Evolutionary conservation across 805 yeast genomes (phyloP).

Genomic region (Nakazawaea populi): DNA sequence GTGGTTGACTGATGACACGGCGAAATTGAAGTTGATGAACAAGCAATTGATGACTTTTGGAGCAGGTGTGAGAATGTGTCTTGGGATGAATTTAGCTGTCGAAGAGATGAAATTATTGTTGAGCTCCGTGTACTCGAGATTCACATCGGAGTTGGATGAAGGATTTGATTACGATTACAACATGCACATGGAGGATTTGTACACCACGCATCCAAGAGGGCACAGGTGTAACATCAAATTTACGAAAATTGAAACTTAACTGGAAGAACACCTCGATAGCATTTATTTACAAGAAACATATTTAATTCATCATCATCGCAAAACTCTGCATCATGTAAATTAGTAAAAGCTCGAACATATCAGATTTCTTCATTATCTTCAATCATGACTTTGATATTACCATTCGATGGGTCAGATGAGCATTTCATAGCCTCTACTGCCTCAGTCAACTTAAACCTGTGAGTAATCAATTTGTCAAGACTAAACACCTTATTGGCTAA

Average conservation of each 20-base stretch:
- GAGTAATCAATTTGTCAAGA: slow-evolving; percentile 43
- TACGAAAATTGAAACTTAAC: background rate
- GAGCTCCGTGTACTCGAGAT: slow-evolving; percentile 46
- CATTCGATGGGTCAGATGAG: slow-evolving; percentile 32
- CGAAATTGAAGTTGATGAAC: slow-evolving; percentile 31
- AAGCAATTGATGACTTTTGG: slow-evolving; percentile 56
- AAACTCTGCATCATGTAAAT: too few species aligned
- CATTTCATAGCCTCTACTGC: slow-evolving; percentile 40
- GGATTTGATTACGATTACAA: slow-evolving; percentile 9
- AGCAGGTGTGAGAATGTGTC: slow-evolving; percentile 59
- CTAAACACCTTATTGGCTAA: slow-evolving; percentile 37
- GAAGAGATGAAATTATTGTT: slow-evolving; percentile 51
- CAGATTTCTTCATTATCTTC: slow-evolving; percentile 21
- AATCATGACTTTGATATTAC: slow-evolving; percentile 43
- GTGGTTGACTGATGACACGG: slow-evolving; percentile 39
- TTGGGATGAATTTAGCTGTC: slow-evolving; percentile 57
- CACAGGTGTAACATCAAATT: slow-evolving; percentile 5
- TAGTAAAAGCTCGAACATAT: background rate
- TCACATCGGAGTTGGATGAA: slow-evolving; percentile 6
- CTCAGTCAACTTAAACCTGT: slow-evolving; percentile 38
- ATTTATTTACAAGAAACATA: too few species aligned
- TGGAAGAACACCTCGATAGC: too few species aligned
- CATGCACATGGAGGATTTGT: slow-evolving; percentile 12
- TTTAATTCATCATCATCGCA: too few species aligned
- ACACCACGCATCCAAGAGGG: slow-evolving; percentile 11